phyloP scores from a whole-genome alignment of 1,284 basidiomycete species.

The Cryptococcus amylolentus region DNA sequence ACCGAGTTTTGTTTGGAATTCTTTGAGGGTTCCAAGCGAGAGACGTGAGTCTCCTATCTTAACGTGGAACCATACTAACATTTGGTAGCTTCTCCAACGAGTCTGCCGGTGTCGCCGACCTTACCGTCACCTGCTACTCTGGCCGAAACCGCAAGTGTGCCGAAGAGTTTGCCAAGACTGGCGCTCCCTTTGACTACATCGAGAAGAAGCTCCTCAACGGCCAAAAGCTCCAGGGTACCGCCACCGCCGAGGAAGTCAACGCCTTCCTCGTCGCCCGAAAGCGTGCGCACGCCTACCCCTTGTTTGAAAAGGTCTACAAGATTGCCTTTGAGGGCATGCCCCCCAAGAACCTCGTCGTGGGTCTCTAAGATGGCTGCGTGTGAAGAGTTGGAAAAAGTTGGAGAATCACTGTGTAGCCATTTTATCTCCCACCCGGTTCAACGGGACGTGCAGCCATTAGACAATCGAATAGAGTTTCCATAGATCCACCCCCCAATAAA shows the following conservation, averaged over 20 bases:
- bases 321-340: conserved; percentile 50
- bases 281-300: conserved; percentile 52
- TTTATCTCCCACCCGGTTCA: not conserved
- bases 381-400: too few relatives aligned
- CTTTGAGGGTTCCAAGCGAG: conserved; percentile 55
- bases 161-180: conserved; percentile 42
- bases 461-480: not conserved
- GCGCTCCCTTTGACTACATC: conserved; percentile 53
- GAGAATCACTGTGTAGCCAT: not conserved
- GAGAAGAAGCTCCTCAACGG: conserved; percentile 57
- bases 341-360: conserved; percentile 38
- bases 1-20: conserved; percentile 56
- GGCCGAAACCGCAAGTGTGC: conserved; percentile 58
- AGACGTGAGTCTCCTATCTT: conserved; percentile 42
- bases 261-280: conserved; percentile 54
- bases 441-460: conserved; percentile 3
- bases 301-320: conserved; percentile 56
- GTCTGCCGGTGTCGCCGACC: conserved; percentile 58
- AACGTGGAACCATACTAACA: not conserved
- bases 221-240: conserved; percentile 58
- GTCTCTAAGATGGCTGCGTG: conserved; percentile 26
- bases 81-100: conserved; percentile 52
- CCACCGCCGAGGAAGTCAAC: conserved; percentile 55
- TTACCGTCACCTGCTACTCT: conserved; percentile 58
- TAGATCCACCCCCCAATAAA: not conserved